Evolutionary conservation across 2,329 filamentous ascomycete genomes (phyloP), one percentile per base, ranked within the genome.

Genomic region (Ophiognomonia clavigignenti-juglandacearum): DNA sequence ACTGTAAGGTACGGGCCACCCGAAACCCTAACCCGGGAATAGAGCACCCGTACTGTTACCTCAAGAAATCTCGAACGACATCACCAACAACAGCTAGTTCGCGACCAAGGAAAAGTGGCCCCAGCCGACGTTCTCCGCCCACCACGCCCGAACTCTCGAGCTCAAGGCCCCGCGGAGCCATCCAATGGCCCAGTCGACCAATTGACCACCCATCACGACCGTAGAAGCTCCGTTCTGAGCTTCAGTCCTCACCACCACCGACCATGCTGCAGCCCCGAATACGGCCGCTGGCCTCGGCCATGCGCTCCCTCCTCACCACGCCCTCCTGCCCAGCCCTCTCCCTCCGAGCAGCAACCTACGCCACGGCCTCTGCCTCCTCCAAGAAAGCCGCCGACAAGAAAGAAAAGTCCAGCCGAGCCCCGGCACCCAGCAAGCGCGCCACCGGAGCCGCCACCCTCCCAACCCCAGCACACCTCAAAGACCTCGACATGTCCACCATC

Each of bases 241-340:
- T 46, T 43, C 37, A 26, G 16, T 20, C 20, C 24, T 22, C 38
- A 39, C 48, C 42, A 39, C 48, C 42, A 20, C 40, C 27, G 48
- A 64, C 53, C 40, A 88, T 88, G 83, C 68, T 88, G 53, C 83
- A 85, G 65, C 76, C 82, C 55, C 77, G 82, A 66, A 67, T 85
- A 68, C 75, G 78, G 60, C 71, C 77, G 58, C 69, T 63, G 53
- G 52, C 55, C 27, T 52, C 57, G 29, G 54, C 59, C 53, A 44
- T 52, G 22, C 47, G 52, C 19, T 54, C 51, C 43, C 47, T 52
- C 36, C 45, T 53, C 36, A 32, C 53, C 19, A 42, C 48, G 6
- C 52, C 51, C 11, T 43, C 49, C 22, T 34, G 56, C 24, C 43
- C 45, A n/a, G 52, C 52, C 16, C 39, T 47, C 22, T 31, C 57